phyloP scores from a whole-genome alignment of 306 rosid species.

The Prunus fruticosa region DNA sequence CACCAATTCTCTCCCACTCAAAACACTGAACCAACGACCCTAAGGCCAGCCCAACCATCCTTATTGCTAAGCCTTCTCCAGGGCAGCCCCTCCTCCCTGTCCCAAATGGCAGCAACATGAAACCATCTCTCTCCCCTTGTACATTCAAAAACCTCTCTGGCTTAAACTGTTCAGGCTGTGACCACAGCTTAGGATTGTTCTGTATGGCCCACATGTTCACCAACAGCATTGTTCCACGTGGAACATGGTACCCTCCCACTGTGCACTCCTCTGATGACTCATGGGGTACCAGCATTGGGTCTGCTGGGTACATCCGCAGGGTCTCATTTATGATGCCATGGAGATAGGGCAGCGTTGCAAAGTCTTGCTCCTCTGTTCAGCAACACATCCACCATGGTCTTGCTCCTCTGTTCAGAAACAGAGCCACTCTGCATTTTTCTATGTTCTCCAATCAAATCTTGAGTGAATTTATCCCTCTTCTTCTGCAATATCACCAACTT shows the following conservation, averaged over 20 bases:
- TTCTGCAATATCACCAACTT: conserved; percentile 17
- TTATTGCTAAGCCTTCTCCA: conserved; percentile 23
- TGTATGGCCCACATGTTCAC: conserved; percentile 47
- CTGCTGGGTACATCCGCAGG: conserved; percentile 30
- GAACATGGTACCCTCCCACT: conserved; percentile 22
- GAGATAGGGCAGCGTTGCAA: conserved; percentile 28
- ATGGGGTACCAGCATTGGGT: conserved; percentile 30
- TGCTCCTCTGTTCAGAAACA: conserved; percentile 8
- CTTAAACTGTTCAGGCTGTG: conserved; percentile 23
- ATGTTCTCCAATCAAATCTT: conserved; percentile 29
- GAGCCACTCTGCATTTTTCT: background rate
- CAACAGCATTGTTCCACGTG: conserved; percentile 36
- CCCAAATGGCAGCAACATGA: conserved; percentile 32
- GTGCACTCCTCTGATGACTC: conserved; percentile 37
- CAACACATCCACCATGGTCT: conserved; percentile 38
- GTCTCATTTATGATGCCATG: conserved; percentile 31
- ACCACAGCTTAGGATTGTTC: conserved; percentile 35
- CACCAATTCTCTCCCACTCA: conserved; percentile 26
- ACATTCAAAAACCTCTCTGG: conserved; percentile 29
- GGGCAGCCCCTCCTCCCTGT: conserved; percentile 34
- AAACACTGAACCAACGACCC: conserved; percentile 22
- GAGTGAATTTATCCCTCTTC: conserved; percentile 31
- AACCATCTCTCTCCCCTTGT: conserved; percentile 9
- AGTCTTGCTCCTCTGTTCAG: conserved; percentile 32
- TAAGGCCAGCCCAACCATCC: conserved; percentile 18